Evolutionary conservation across 352 stramenopile genomes (phyloP), one percentile per base, ranked within the genome.

Genomic region (Globisporangium abappressorium): DNA sequence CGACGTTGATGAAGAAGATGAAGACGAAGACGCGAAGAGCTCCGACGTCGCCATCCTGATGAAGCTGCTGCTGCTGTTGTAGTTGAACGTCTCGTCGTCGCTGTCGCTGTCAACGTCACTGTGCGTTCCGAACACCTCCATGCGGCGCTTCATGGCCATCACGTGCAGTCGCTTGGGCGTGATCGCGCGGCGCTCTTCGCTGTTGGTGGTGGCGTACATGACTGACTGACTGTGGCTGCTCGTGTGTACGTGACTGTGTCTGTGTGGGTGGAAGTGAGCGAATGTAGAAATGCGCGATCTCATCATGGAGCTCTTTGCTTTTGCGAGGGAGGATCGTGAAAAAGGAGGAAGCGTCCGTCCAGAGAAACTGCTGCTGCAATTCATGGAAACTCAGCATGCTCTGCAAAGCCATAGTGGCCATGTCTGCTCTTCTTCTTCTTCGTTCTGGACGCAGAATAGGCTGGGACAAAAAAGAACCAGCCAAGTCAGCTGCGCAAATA

Each of bases 111-210:
- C 46, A 15, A 5, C 22, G 9, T 30, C 55, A n/a, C 38, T 46
- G 38, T 22, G 54, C 28, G 54, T 8, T 8, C 49, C n/a, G 55
- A 61, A 61, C 8, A 61, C 55, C 55, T 61, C 30, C 18, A 60
- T 60, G 54, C 54, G 54, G 2, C 54, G 54, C 28, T 60, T 60
- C 28, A 43, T 24, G 54, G n/a, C 26, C 49, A 56, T 26, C 28
- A 60, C 54, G 54, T n/a, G 54, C 18, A 20, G 54, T 3, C 28
- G 28, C 28, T 33, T 34, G 28, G 22, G 30, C 14, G 54, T 43
- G 28, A 26, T 51, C 43, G 43, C 18, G 43, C 54, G 28, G 28
- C 20, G 54, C 28, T 34, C n/a, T 20, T 59, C 26, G 15, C 9
- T 61, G 55, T 3, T 24, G 54, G 28, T 6, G 55, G 46, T 43